These are phyloP conservation scores for Lizonia empirigonia DNA, from an alignment of 2,329 filamentous ascomycete species.

Conservation along the genomic window DNA sequence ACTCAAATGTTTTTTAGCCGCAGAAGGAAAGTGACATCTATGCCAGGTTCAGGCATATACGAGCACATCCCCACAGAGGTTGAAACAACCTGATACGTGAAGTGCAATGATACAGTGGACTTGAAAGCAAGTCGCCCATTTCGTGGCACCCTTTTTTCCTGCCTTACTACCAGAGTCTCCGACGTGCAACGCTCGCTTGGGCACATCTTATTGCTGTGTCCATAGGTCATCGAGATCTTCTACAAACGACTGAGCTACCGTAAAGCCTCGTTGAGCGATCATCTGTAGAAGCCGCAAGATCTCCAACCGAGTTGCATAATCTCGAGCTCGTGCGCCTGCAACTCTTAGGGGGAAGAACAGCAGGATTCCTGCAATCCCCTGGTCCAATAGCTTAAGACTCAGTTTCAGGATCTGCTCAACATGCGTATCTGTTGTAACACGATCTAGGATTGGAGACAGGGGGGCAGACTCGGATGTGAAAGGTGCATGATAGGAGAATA, in stretches of 20 bases:
- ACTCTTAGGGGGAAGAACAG: slow-evolving; percentile 38
- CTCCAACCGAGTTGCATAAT: slow-evolving; percentile 7
- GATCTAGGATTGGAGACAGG: slow-evolving; percentile 23
- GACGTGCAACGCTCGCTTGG: neutral
- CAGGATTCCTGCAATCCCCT: slow-evolving; percentile 27
- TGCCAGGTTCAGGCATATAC: too few species aligned
- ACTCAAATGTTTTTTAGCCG: too few species aligned
- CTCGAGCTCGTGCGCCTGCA: slow-evolving; percentile 29
- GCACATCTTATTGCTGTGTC: neutral
- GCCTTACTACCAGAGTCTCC: neutral
- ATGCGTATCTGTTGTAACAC: slow-evolving; percentile 20
- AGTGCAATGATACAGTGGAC: too few species aligned
- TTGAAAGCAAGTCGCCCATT: too few species aligned
- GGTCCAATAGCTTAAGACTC: slow-evolving; percentile 21
- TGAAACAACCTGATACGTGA: too few species aligned
- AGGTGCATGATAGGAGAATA: slow-evolving; percentile 32
- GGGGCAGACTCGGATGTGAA: slow-evolving; percentile 22
- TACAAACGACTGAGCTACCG: slow-evolving; percentile 25
- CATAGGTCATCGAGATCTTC: slow-evolving; percentile 24
- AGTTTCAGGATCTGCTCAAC: slow-evolving; percentile 27
- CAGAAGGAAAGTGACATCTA: too few species aligned
- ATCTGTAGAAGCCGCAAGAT: slow-evolving; percentile 20
- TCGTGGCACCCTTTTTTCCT: too few species aligned
- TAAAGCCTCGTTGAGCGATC: slow-evolving; percentile 24
- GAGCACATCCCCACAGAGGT: too few species aligned